Conservation (phyloP, 495 filamentous ascomycete genomes). For the Hyaloscypha variabilis region DNA sequence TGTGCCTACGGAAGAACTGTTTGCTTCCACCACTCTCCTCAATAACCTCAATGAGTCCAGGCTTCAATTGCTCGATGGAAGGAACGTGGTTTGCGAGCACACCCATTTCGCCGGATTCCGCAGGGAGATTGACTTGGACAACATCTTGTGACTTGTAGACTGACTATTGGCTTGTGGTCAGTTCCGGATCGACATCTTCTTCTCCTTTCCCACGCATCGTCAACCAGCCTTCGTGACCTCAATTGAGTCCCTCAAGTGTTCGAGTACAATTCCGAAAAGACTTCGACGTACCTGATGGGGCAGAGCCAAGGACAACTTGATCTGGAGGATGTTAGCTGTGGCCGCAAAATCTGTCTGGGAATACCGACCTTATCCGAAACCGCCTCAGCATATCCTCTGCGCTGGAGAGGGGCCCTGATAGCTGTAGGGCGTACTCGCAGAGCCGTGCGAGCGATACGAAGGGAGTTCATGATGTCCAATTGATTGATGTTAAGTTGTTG, state of each 20-base stretch:
- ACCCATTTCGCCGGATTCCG: slow-evolving; percentile 99
- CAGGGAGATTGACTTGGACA: slow-evolving; percentile 98
- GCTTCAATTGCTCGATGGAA: slow-evolving; percentile 98
- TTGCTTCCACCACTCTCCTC: slow-evolving; percentile 91
- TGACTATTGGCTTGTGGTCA: slow-evolving; percentile 51
- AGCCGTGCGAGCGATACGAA: slow-evolving; percentile 87
- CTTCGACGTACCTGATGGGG: slow-evolving; percentile 87
- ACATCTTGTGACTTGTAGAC: slow-evolving; percentile 65
- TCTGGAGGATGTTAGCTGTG: slow-evolving; percentile 52
- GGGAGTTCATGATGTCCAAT: slow-evolving; percentile 82
- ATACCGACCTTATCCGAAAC: slow-evolving; percentile 70
- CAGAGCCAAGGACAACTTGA: slow-evolving; percentile 94
- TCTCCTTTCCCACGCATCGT: background rate
- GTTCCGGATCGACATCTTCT: slow-evolving; percentile 9
- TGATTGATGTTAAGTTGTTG: slow-evolving; percentile 31
- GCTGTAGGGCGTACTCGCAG: slow-evolving; percentile 74
- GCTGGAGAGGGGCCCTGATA: slow-evolving; percentile 70
- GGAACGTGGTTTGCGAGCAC: slow-evolving; percentile 98
- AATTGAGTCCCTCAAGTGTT: background rate
- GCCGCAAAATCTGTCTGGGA: slow-evolving; percentile 28
- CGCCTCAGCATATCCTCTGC: slow-evolving; percentile 92
- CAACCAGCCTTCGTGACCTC: background rate
- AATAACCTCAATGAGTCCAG: slow-evolving; percentile 91
- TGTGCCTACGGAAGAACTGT: slow-evolving; percentile 92
- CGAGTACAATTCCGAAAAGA: background rate